Evolutionary conservation across 352 stramenopile species (phyloP).

Genomic region (Phytopythium chamaehyphon): DNA sequence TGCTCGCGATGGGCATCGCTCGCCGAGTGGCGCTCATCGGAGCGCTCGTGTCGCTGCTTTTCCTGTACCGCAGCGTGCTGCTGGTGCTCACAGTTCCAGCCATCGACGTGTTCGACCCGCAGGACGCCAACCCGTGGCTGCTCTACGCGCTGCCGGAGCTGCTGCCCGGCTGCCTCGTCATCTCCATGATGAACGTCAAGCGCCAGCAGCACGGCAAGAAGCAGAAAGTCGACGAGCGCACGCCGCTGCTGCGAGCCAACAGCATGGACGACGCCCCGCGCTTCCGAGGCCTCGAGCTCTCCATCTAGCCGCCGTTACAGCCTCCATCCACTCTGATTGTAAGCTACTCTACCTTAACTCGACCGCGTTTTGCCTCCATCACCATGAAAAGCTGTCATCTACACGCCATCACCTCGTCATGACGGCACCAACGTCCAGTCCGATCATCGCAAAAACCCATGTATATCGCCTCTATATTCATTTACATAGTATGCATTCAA

Average conservation of each 20-base stretch:
- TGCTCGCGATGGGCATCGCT: slow-evolving; percentile 51
- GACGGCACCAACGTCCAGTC: too few relatives aligned
- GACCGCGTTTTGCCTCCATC: too few relatives aligned
- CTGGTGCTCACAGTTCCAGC: slow-evolving; percentile 60
- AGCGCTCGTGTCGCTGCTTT: slow-evolving; percentile 42
- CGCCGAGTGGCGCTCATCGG: slow-evolving; percentile 57
- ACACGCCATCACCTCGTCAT: background rate
- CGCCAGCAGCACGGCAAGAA: slow-evolving; percentile 14
- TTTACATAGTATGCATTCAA: too few relatives aligned
- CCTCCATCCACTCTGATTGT: background rate
- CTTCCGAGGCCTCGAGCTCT: slow-evolving; percentile 6
- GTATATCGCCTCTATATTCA: too few relatives aligned
- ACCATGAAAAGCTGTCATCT: too few relatives aligned
- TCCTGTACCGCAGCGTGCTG: slow-evolving; percentile 55
- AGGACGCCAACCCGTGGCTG: slow-evolving; percentile 67
- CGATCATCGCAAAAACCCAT: too few relatives aligned
- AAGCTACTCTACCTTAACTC: slow-evolving; percentile 1
- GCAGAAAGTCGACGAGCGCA: slow-evolving; percentile 29
- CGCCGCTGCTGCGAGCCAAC: slow-evolving; percentile 33
- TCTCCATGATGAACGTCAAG: slow-evolving; percentile 83
- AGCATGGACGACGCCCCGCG: slow-evolving; percentile 3
- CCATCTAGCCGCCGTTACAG: slow-evolving; percentile 1
- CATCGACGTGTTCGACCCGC: slow-evolving; percentile 69
- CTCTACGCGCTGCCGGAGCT: slow-evolving; percentile 77
- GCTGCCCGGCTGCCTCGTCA: slow-evolving; percentile 61